Evolutionary conservation across 257 asterid genomes (phyloP), one percentile per base, ranked within the genome.

Genomic region (Leonotis leonurus): DNA sequence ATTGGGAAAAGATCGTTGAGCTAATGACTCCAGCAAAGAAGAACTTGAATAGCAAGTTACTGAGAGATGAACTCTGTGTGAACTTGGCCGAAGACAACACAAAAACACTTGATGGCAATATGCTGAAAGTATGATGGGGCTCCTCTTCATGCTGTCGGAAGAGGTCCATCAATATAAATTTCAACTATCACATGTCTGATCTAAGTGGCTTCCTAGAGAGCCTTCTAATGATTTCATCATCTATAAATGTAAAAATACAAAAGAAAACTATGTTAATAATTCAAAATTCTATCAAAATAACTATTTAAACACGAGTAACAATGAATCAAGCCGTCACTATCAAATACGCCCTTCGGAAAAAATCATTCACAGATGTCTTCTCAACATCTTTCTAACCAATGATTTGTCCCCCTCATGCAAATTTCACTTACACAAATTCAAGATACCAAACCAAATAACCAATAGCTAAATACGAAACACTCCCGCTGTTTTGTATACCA

Each of bases 1-100:
- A 71, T 86, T 83, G 36, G 97, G 99, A 72, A 92, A 92, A 20
- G 95, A 68, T 67, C 97, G 76, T 10, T 49, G 48, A 51, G 56
- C 68, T 21, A 62, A 73, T 64, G 74, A 67, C 63, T 64, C 62
- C 59, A 79, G 61, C 30, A 77, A 68, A 64, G 81, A 75, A 62
- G 50, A 72, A 51, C 70, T 72, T 35, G 73, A 67, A 62, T 72
- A 63, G 54, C 69, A 60, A 17, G 57, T 64, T 39, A 65, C 50
- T 46, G 85, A 51, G 36, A 69, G 62, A 62, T 12, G 73, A 27
- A 57, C 75, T 69, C 58, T 73, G 54, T 73, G 51, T 40, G 77
- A 75, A 75, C 51, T 68, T 40, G 60, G 73, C 45, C 27, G 66
- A 53, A 40, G 55, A 75, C 29, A 68, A 62, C 37, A 62, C 17